These are phyloP conservation scores for Zygosaccharomyces pseudorouxii DNA, from an alignment of 805 yeast genomes.

Conservation along the genomic window DNA sequence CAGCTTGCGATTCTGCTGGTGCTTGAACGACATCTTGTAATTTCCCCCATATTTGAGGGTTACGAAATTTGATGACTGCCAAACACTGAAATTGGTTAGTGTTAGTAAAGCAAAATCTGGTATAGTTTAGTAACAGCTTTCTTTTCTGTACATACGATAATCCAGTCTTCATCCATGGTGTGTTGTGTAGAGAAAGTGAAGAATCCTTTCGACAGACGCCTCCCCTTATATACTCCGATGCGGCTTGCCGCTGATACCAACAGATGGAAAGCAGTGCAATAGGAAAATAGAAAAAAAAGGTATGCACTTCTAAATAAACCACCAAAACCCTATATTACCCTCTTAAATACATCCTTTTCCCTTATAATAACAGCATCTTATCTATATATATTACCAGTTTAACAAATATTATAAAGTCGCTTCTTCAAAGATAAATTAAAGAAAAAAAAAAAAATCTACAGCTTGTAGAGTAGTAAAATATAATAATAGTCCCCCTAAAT, in stretches of 20 bases:
- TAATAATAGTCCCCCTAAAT: neutral
- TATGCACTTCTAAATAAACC: too few relatives aligned
- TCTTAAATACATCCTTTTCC: too few relatives aligned
- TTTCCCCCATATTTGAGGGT: constrained; percentile 17
- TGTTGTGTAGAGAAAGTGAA: neutral
- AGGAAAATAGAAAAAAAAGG: neutral
- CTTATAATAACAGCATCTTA: neutral
- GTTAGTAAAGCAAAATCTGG: too few relatives aligned
- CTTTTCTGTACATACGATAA: constrained; percentile 16
- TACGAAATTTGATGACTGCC: constrained; percentile 23
- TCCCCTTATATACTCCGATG: neutral
- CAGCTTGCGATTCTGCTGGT: neutral
- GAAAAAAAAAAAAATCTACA: neutral
- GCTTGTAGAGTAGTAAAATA: neutral
- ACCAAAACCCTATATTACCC: too few relatives aligned
- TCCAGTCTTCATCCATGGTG: constrained; percentile 12
- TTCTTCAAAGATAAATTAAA: neutral
- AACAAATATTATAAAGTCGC: neutral
- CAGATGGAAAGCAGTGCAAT: neutral
- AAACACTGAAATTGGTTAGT: constrained; percentile 16
- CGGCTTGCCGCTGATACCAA: neutral
- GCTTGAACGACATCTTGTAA: neutral
- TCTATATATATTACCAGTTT: neutral
- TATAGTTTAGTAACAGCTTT: too few relatives aligned
- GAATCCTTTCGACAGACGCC: neutral